Evolutionary conservation across 192 early-diverging fungal species (phyloP).

Genomic region (Umbelopsis vinacea): DNA sequence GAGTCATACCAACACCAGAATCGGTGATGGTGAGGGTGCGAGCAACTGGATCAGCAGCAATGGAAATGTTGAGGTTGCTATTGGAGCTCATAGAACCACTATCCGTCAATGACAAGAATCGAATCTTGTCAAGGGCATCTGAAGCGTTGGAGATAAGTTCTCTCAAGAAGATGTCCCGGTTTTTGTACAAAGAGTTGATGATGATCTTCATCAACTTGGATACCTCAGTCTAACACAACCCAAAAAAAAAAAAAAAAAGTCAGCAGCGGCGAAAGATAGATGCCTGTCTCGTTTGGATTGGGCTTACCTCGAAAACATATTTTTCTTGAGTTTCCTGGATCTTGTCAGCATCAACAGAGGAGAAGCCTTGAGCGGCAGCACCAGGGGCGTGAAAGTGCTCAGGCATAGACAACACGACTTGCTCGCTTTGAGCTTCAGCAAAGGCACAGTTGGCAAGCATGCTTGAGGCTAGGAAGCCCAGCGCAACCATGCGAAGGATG

Average conservation of each 20-base stretch:
- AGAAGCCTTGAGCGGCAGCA: conserved; percentile 17
- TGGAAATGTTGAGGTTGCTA: conserved; percentile 80
- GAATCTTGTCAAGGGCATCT: conserved; percentile 95
- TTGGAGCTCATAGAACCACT: conserved; percentile 59
- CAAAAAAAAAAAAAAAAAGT: too few relatives aligned
- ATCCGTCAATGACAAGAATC: conserved; percentile 81
- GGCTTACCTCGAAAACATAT: conserved; percentile 15
- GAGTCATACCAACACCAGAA: conserved; percentile 96
- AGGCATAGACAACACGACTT: not conserved
- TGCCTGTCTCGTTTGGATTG: too few relatives aligned
- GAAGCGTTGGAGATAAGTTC: conserved; percentile 97
- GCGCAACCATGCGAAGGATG: conserved; percentile 1
- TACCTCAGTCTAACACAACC: conserved; percentile 78
- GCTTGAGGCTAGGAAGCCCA: conserved; percentile 3
- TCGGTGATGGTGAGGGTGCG: conserved; percentile 87
- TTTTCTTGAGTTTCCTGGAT: conserved; percentile 10
- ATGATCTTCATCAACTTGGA: conserved; percentile 91
- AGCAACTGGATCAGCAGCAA: conserved; percentile 72
- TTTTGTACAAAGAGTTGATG: conserved; percentile 96
- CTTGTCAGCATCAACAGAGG: conserved; percentile 8
- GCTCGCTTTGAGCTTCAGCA: conserved; percentile 12
- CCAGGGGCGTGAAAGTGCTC: conserved; percentile 6
- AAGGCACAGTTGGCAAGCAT: conserved; percentile 11
- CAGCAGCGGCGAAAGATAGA: too few relatives aligned
- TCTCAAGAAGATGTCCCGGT: conserved; percentile 93